A percentile compares a stretch with the other conserved stretches of the same genome.
These are phyloP conservation scores for Talaromyces ruber DNA, from an alignment of 495 filamentous ascomycete genomes.

Conservation along the genomic window DNA sequence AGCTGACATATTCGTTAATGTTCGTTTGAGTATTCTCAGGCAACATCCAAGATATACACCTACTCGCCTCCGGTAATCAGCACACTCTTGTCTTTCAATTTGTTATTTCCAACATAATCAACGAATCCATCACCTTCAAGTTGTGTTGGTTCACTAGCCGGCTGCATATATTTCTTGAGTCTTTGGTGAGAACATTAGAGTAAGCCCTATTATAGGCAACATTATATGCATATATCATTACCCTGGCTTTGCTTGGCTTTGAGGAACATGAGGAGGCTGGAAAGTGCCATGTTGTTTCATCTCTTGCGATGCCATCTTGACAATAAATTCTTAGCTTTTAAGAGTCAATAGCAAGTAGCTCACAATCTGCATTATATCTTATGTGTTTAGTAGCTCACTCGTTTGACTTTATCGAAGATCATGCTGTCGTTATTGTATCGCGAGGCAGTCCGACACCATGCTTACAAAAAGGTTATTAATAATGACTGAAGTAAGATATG, in stretches of 20 bases:
- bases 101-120: conserved; percentile 38
- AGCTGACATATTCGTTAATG: conserved; percentile 17
- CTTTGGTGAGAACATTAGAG: neutral
- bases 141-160: conserved; percentile 18
- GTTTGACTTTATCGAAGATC: conserved; percentile 1
- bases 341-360: no score
- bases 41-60: conserved; percentile 1
- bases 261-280: conserved; percentile 13
- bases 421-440: conserved; percentile 16
- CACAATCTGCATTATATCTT: no score
- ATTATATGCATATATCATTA: neutral
- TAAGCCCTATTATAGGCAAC: neutral
- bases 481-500: neutral
- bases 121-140: conserved; percentile 18
- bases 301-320: conserved; percentile 13
- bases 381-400: no score
- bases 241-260: conserved; percentile 20
- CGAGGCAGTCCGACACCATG: neutral
- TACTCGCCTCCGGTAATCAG: conserved; percentile 51
- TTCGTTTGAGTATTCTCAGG: neutral
- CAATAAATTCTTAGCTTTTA: no score
- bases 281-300: conserved; percentile 17
- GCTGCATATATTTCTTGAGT: conserved; percentile 15
- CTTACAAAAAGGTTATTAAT: neutral
- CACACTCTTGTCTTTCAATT: conserved; percentile 40